These are phyloP conservation scores for Metschnikowia borealis DNA, from an alignment of 805 yeast species.

Conservation along the genomic window DNA sequence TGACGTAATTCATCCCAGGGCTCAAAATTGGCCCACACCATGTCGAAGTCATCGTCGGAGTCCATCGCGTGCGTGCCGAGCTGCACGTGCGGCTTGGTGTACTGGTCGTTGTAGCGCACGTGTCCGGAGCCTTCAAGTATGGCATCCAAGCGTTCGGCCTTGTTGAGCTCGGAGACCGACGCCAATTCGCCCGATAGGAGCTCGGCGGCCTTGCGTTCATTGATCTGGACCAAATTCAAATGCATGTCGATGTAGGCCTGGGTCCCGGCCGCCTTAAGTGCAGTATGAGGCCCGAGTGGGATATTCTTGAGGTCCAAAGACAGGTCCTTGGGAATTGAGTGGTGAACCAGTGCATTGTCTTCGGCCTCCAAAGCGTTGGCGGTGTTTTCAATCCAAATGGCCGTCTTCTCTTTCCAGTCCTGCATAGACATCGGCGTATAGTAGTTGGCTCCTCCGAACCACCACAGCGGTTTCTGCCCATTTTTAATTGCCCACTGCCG, in stretches of 20 bases:
- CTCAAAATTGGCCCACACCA: constrained; percentile 41
- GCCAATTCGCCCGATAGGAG: constrained; percentile 25
- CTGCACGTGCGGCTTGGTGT: constrained; percentile 33
- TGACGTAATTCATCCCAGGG: constrained; percentile 43
- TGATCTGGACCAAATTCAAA: constrained; percentile 23
- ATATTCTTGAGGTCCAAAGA: constrained; percentile 9
- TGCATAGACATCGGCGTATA: constrained; percentile 47
- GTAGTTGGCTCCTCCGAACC: constrained; percentile 66
- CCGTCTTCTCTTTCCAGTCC: constrained; percentile 30
- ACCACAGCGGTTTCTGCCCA: constrained; percentile 48
- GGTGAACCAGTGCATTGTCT: background rate
- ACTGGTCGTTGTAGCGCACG: constrained; percentile 24
- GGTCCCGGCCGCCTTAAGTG: constrained; percentile 13
- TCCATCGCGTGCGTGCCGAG: constrained; percentile 36
- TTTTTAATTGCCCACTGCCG: constrained; percentile 46
- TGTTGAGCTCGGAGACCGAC: constrained; percentile 35
- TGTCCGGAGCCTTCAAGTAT: constrained; percentile 31
- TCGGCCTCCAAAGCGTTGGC: constrained; percentile 12
- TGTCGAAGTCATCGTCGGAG: constrained; percentile 40
- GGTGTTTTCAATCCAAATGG: constrained; percentile 15
- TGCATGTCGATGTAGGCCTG: constrained; percentile 26
- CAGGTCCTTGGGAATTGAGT: background rate
- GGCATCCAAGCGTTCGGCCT: constrained; percentile 32
- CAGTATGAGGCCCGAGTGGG: constrained; percentile 15
- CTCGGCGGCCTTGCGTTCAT: constrained; percentile 17